These are phyloP conservation scores for Fraxinus anomala DNA, from an alignment of 257 asterid genomes.

Conservation along the genomic window DNA sequence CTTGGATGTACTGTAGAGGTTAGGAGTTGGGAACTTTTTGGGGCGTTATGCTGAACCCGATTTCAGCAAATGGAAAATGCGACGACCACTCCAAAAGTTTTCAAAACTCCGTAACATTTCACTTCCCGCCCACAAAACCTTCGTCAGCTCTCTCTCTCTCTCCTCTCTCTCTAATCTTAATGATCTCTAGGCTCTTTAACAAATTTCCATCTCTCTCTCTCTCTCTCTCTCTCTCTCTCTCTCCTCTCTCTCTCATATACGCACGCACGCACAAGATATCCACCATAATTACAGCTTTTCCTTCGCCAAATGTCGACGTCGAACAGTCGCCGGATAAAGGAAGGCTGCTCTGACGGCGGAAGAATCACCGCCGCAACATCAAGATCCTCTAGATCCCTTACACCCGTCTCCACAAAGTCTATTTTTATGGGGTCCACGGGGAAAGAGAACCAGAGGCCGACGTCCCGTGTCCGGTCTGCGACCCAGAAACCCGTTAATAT, in stretches of 20 bases:
- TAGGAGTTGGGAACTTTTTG: no score
- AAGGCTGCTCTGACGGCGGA: slow-evolving; percentile 54
- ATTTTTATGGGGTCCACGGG: slow-evolving; percentile 43
- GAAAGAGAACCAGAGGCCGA: slow-evolving; percentile 69
- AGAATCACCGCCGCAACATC: slow-evolving; percentile 27
- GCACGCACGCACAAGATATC: background rate
- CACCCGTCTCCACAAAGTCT: slow-evolving; percentile 54
- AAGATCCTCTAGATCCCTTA: slow-evolving; percentile 16
- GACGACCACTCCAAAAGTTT: background rate
- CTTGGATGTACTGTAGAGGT: no score
- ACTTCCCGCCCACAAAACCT: slow-evolving; percentile 28
- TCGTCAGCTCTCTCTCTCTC: no score
- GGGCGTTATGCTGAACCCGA: background rate
- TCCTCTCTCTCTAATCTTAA: no score
- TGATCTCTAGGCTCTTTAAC: no score
- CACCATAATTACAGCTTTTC: background rate
- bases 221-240: no score
- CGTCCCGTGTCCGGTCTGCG: slow-evolving; percentile 55
- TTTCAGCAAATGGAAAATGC: background rate
- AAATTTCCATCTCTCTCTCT: no score
- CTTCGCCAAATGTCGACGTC: slow-evolving; percentile 44
- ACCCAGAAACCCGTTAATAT: slow-evolving; percentile 56
- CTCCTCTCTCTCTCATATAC: no score
- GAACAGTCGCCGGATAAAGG: slow-evolving; percentile 61
- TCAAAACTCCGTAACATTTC: slow-evolving; percentile 13